Base-by-base conservation (phyloP, 1,284 basidiomycete genomes). In the Anthracocystis walkeri region DNA sequence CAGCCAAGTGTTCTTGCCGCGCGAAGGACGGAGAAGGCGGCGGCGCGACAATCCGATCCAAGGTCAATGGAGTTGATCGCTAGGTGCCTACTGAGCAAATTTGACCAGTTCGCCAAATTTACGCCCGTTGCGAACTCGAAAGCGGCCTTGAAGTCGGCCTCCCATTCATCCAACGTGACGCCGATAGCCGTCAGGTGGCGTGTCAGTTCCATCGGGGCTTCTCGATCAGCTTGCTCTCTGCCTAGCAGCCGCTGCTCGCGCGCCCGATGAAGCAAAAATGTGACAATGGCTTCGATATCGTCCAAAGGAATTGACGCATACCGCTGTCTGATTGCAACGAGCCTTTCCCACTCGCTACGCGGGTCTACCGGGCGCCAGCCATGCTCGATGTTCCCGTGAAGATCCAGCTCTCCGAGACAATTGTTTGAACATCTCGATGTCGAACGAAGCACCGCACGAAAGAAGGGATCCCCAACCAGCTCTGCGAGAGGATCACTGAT, bases 1-100 rank as follows among this genome's bases (percentile, higher is more conserved):
- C 68, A 75, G 20, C 73, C 68, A 0, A 71, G 3, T 0, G 38
- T 58, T n/a, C 73, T 58, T 14, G 73, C 73, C 1, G 38, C 60
- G 4, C n/a, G 16, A 5, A 70, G 23, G 16, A 75, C 16, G 4
- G 3, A 5, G 3, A 41, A 18, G n/a, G 73, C 73, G 10, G 60
- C 60, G 21, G 7, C 8, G n/a, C 38, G 60, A 25, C 51, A 56
- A 8, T 35, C 16, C 4, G 23, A 4, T 21, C 53, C 44, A 23
- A 27, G 1, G 0, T 4, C 7, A 4, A 12, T 0, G 8, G 8
- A 3, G 25, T 61, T 67, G 23, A 3, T 6, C 4, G 14, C 3
- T 5, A 55, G 25, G 0, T 48, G 56, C 14, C 4, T 10, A 3
- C 21, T 4, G 8, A 42, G 12, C 31, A 52, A 8, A 1, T 11